Evolutionary conservation across 2,329 filamentous ascomycete genomes (phyloP).

Genomic region (Aspergillus intermedius): DNA sequence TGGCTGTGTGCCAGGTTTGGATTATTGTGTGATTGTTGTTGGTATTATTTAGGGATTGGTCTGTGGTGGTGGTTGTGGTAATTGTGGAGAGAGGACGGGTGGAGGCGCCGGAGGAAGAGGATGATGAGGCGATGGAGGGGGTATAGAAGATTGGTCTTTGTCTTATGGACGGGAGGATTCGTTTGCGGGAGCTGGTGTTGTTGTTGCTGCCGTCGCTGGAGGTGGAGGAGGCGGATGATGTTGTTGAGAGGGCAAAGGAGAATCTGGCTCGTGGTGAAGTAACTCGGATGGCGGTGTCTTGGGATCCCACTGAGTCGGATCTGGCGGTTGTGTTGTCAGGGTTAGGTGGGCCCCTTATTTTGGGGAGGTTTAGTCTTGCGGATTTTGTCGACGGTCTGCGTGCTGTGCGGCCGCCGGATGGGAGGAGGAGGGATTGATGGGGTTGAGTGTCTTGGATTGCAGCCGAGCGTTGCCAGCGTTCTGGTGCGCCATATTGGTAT

Average conservation of each 20-base stretch:
- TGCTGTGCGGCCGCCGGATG: slow-evolving; percentile 37
- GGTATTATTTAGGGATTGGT: slow-evolving; percentile 23
- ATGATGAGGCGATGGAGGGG: slow-evolving; percentile 27
- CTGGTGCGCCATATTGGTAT: slow-evolving; percentile 55
- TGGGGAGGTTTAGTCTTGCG: slow-evolving; percentile 13
- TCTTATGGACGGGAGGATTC: slow-evolving; percentile 15
- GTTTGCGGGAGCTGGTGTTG: slow-evolving; percentile 12
- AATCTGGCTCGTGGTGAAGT: slow-evolving; percentile 24
- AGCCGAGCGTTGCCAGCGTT: slow-evolving; percentile 41
- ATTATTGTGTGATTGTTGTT: slow-evolving; percentile 24
- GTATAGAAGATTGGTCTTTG: slow-evolving; percentile 24
- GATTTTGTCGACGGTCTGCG: slow-evolving; percentile 21
- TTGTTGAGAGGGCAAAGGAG: slow-evolving; percentile 27
- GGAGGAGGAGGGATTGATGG: slow-evolving; percentile 27
- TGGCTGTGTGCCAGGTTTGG: slow-evolving; percentile 34
- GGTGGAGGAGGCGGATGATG: slow-evolving; percentile 30
- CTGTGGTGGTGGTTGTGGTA: slow-evolving; percentile 11
- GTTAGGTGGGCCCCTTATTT: slow-evolving; percentile 17
- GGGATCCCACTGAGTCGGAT: slow-evolving; percentile 28
- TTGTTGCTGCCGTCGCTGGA: slow-evolving; percentile 19
- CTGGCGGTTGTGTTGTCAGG: slow-evolving; percentile 14
- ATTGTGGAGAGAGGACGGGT: slow-evolving; percentile 9
- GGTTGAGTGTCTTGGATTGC: slow-evolving; percentile 30
- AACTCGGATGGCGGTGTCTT: slow-evolving; percentile 30
- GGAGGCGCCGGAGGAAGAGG: slow-evolving; percentile 17